These are phyloP conservation scores for Tilletiopsis washingtonensis DNA, from an alignment of 1,284 basidiomycete species.

Conservation along the genomic window DNA sequence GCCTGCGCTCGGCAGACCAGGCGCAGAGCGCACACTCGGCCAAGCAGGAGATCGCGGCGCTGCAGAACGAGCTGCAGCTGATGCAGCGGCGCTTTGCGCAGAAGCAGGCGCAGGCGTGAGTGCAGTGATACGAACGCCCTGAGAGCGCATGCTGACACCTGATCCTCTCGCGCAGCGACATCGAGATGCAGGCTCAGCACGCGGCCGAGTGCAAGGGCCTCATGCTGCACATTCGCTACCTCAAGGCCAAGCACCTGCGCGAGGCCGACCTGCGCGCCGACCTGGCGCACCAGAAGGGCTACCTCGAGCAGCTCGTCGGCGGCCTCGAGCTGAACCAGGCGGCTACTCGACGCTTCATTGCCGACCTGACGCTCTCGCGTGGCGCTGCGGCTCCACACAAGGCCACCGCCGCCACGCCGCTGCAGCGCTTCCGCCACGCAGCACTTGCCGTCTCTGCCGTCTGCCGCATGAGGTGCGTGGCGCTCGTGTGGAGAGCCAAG, in stretches of 20 bases:
- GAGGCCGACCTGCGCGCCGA: slow-evolving; percentile 74
- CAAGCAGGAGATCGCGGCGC: slow-evolving; percentile 2
- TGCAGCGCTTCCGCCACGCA: not conserved
- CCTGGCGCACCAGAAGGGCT: slow-evolving; percentile 70
- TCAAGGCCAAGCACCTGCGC: slow-evolving; percentile 81
- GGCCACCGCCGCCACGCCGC: not conserved
- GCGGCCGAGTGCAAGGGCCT: slow-evolving; percentile 79
- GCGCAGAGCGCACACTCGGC: not conserved
- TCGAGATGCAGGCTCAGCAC: slow-evolving; percentile 53
- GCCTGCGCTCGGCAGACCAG: not conserved
- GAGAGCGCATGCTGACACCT: not conserved
- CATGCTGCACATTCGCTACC: slow-evolving; percentile 77
- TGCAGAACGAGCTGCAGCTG: slow-evolving; percentile 1
- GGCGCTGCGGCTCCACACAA: not conserved
- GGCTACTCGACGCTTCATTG: slow-evolving; percentile 6
- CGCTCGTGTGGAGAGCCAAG: not conserved
- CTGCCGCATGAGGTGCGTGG: not conserved
- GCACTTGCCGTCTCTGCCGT: not conserved
- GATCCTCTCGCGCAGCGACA: slow-evolving; percentile 2
- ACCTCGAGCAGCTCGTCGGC: slow-evolving; percentile 9
- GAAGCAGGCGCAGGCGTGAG: slow-evolving; percentile 2
- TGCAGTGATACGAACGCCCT: not conserved
- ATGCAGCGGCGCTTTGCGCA: not conserved
- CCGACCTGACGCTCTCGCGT: not conserved
- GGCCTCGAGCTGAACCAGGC: slow-evolving; percentile 4